A percentile compares a stretch with the other conserved stretches of the same genome.
Conservation (phyloP, 1,284 basidiomycete species). For the Ustilago esculenta region DNA sequence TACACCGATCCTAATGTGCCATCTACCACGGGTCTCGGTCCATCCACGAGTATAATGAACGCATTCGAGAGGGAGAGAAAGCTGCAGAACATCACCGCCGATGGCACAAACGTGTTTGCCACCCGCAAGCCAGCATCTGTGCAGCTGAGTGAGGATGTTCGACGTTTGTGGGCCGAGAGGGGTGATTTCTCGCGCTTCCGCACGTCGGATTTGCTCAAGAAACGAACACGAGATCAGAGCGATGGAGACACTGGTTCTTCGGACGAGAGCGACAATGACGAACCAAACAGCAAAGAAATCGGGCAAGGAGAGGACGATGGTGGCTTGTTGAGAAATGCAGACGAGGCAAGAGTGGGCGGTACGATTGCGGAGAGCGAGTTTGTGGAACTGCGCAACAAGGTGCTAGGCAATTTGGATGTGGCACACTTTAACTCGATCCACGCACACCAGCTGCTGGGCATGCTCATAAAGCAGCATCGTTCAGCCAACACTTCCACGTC, state of each 20-base stretch:
- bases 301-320: neutral
- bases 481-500: neutral
- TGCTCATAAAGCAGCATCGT: slow-evolving; percentile 49
- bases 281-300: neutral
- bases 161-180: slow-evolving; percentile 55
- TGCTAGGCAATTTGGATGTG: slow-evolving; percentile 48
- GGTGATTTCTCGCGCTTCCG: slow-evolving; percentile 54
- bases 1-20: slow-evolving; percentile 12
- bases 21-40: neutral
- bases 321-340: slow-evolving; percentile 3
- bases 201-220: slow-evolving; percentile 8
- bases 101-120: slow-evolving; percentile 31
- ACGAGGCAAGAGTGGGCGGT: slow-evolving; percentile 20
- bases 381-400: slow-evolving; percentile 36
- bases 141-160: slow-evolving; percentile 31
- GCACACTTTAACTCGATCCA: slow-evolving; percentile 58
- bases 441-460: slow-evolving; percentile 54
- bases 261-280: slow-evolving; percentile 8
- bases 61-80: slow-evolving; percentile 29
- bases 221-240: neutral
- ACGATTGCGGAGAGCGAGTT: slow-evolving; percentile 56
- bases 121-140: slow-evolving; percentile 1
- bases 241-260: no score
- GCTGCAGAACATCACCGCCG: slow-evolving; percentile 18
- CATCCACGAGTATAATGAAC: neutral